Percentiles rank a stretch among this genome's conserved stretches.
These are phyloP conservation scores for Aspergillus vadensis DNA, from an alignment of 2,329 filamentous ascomycete genomes.

Conservation along the genomic window DNA sequence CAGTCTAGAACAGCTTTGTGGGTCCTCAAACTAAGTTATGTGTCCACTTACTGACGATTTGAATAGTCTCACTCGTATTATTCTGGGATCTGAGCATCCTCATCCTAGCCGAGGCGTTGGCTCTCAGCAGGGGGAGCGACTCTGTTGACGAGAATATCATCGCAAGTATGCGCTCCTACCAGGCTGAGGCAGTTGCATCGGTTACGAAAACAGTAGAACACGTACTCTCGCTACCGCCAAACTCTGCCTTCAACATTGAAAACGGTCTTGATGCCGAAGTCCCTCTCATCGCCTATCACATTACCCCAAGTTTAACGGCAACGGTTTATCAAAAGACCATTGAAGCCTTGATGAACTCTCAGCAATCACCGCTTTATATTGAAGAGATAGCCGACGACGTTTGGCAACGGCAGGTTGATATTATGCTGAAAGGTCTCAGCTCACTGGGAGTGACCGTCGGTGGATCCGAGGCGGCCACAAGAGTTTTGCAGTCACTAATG, in stretches of 20 bases:
- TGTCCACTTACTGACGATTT: not conserved
- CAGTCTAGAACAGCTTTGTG: constrained; percentile 20
- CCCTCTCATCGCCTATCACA: constrained; percentile 25
- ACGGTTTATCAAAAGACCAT: constrained; percentile 21
- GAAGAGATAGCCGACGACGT: not conserved
- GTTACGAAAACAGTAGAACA: constrained; percentile 17
- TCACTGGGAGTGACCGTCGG: constrained; percentile 27
- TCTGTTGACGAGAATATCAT: not conserved
- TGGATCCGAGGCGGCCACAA: constrained; percentile 20
- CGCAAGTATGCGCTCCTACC: constrained; percentile 7
- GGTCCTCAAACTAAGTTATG: not conserved
- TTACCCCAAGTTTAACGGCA: constrained; percentile 23
- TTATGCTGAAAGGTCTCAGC: constrained; percentile 25
- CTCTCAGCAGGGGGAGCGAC: not conserved
- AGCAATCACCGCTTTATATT: no score
- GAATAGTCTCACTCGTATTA: constrained; percentile 20
- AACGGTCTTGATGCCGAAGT: constrained; percentile 24
- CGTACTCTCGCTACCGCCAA: constrained; percentile 14
- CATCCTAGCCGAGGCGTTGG: constrained; percentile 17
- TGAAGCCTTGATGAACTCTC: constrained; percentile 10
- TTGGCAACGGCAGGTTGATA: constrained; percentile 20
- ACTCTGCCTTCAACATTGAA: constrained; percentile 23
- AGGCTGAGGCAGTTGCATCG: constrained; percentile 10
- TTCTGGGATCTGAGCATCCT: constrained; percentile 27
- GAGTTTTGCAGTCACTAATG: constrained; percentile 18